A percentile compares a stretch with the other conserved stretches of the same genome.
Evolutionary conservation across 495 filamentous ascomycete species (phyloP).

Genomic region (Aspergillus wentii): DNA sequence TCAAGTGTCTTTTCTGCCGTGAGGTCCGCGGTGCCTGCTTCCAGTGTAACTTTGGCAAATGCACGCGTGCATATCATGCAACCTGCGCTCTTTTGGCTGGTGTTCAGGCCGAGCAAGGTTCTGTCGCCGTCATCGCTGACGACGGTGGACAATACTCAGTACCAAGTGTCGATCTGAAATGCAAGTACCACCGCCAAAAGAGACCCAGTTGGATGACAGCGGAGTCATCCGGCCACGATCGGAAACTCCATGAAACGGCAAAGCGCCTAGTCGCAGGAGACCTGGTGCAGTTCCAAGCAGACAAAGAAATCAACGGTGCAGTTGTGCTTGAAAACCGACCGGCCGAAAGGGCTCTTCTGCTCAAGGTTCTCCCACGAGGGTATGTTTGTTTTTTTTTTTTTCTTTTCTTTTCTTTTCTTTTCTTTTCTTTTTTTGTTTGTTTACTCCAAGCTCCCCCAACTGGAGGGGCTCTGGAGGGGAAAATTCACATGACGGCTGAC

Average conservation of each 20-base stretch:
- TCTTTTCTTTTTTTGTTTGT: constrained; percentile 21
- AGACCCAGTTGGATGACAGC: constrained; percentile 62
- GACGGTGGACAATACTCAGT: constrained; percentile 89
- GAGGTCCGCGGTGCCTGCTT: constrained; percentile 92
- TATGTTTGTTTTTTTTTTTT: constrained; percentile 40
- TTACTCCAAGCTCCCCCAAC: not conserved
- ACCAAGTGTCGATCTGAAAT: constrained; percentile 85
- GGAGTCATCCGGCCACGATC: constrained; percentile 67
- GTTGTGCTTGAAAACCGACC: constrained; percentile 78
- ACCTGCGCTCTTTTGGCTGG: constrained; percentile 91
- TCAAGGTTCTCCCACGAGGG: constrained; percentile 87
- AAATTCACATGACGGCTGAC: not conserved
- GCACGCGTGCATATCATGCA: constrained; percentile 87
- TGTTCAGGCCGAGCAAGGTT: constrained; percentile 81
- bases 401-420: constrained; percentile 14
- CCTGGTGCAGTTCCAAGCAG: constrained; percentile 83
- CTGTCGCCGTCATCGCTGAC: constrained; percentile 81
- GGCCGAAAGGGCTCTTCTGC: constrained; percentile 58
- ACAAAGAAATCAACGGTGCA: constrained; percentile 87
- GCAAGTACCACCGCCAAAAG: constrained; percentile 88
- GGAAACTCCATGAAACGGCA: constrained; percentile 54
- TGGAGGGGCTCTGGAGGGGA: not conserved
- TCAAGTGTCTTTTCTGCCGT: constrained; percentile 92
- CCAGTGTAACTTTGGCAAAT: constrained; percentile 95
- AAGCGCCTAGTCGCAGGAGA: constrained; percentile 64